phyloP scores from a whole-genome alignment of 257 asterid species.

The Penstemon davidsonii region DNA sequence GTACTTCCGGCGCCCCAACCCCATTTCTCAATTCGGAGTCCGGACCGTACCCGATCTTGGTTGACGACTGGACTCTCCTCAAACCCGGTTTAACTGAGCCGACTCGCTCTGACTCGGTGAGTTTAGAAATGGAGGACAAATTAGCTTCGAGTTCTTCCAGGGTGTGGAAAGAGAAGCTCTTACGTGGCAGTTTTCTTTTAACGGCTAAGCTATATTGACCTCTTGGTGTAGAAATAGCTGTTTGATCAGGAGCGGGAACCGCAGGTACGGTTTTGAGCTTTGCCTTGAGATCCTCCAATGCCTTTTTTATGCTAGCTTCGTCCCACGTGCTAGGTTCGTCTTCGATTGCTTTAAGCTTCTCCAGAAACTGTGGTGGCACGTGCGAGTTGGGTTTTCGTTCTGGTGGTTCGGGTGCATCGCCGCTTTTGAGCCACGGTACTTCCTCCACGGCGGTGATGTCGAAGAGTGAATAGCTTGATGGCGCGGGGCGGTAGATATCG shows the following conservation, averaged over 20 bases:
- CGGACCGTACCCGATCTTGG: slow-evolving; percentile 2
- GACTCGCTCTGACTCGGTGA: background rate
- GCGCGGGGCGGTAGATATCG: slow-evolving; percentile 79
- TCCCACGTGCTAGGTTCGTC: slow-evolving; percentile 84
- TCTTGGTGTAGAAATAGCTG: background rate
- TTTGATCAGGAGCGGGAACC: background rate
- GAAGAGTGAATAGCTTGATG: slow-evolving; percentile 75
- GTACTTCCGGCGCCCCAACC: slow-evolving; percentile 6
- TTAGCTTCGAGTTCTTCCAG: slow-evolving; percentile 81
- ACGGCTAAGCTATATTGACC: no score
- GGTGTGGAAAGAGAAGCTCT: slow-evolving; percentile 71
- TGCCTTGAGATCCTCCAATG: slow-evolving; percentile 68
- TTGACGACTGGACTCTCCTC: slow-evolving; percentile 25
- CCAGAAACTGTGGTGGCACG: slow-evolving; percentile 55
- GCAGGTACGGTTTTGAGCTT: slow-evolving; percentile 19
- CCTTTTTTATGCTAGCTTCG: slow-evolving; percentile 68
- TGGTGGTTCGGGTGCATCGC: slow-evolving; percentile 15
- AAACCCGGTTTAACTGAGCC: slow-evolving; percentile 26
- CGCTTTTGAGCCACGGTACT: slow-evolving; percentile 70
- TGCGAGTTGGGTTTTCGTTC: slow-evolving; percentile 37
- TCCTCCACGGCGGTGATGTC: slow-evolving; percentile 75
- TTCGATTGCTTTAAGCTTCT: slow-evolving; percentile 72
- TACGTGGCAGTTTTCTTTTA: slow-evolving; percentile 14
- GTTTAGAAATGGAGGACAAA: background rate
- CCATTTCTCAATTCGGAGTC: background rate